These are phyloP conservation scores for Pisolithus tinctorius DNA, from an alignment of 768 basidiomycete species.

Conservation along the genomic window DNA sequence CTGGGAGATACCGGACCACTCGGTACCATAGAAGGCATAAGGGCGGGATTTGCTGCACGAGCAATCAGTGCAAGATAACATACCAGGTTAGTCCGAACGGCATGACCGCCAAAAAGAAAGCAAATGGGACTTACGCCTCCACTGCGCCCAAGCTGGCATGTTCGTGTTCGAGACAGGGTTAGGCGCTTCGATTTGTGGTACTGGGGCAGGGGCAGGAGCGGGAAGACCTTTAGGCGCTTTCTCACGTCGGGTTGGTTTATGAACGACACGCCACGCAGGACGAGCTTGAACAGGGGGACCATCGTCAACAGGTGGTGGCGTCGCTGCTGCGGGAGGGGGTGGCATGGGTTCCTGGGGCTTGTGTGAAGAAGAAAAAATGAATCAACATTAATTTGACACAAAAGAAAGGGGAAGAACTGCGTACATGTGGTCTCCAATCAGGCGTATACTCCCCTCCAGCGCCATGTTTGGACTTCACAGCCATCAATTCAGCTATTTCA, in stretches of 20 bases:
- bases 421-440: constrained; percentile 63
- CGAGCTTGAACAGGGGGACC: constrained; percentile 43
- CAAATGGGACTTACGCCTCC: constrained; percentile 55
- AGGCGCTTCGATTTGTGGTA: constrained; percentile 37
- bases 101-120: background rate
- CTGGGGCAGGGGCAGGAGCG: constrained; percentile 31
- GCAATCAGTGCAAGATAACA: background rate
- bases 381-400: background rate
- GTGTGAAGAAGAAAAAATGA: constrained; percentile 3
- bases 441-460: constrained; percentile 72
- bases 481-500: constrained; percentile 82
- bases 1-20: constrained; percentile 26
- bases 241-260: constrained; percentile 54
- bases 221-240: constrained; percentile 38
- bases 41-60: constrained; percentile 53
- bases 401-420: constrained; percentile 6
- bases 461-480: constrained; percentile 75
- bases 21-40: constrained; percentile 42
- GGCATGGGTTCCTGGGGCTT: constrained; percentile 30
- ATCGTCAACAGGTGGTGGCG: constrained; percentile 43
- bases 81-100: background rate
- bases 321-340: constrained; percentile 32
- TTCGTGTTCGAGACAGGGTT: constrained; percentile 47
- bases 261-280: constrained; percentile 70
- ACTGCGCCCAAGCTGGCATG: constrained; percentile 77